Evolutionary conservation across 139 green algal species (phyloP), one percentile per base, ranked within the genome.

Genomic region (Closterium sp.): DNA sequence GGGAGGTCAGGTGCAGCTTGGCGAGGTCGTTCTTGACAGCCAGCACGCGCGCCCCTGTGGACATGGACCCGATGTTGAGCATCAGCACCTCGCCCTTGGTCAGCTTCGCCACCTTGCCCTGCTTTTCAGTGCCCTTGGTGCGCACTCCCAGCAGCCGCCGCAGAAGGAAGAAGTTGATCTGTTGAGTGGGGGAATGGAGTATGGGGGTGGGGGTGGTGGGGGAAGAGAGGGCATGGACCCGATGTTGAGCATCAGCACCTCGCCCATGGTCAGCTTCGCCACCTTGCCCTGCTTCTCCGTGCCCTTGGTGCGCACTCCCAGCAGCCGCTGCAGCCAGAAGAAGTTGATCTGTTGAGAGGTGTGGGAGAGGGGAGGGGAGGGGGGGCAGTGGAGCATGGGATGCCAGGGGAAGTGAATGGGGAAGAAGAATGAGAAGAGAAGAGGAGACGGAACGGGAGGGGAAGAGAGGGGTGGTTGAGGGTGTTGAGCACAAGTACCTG

Each of bases 171-270:
- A 99, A 99, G 96, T 99, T 99, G 30, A 92, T 69, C 89, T 92
- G 64, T 66, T 1, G 3, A 9, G 38, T 12, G 38, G 38, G 4
- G 4, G 38, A 9, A 9, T 8, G 38, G 2, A 16, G 38, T 8
- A 66, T 1, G 38, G 38, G 38, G 38, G 2, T 1, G 4, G 4
- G 38, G 19, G 4, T 8, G 38, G 38, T 1, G 38, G 4, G 38
- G 38, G 21, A 66, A 23, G 19, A 31, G 4, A 31, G 95, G 97
- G 99, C 98, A 99, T 99, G 85, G 97, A 98, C 30, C 98, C 98
- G 91, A 99, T 99, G 96, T 99, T 99, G 91, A 99, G 96, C 98
- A 99, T 99, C 64, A 99, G 96, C 93, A 99, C 97, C 96, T 99
- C 98, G 89, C 96, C 96, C 96, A 99, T 99, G 91, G 90, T 95